phyloP scores from a whole-genome alignment of 176 grass and related monocot species.

The Aegilops sharonensis region DNA sequence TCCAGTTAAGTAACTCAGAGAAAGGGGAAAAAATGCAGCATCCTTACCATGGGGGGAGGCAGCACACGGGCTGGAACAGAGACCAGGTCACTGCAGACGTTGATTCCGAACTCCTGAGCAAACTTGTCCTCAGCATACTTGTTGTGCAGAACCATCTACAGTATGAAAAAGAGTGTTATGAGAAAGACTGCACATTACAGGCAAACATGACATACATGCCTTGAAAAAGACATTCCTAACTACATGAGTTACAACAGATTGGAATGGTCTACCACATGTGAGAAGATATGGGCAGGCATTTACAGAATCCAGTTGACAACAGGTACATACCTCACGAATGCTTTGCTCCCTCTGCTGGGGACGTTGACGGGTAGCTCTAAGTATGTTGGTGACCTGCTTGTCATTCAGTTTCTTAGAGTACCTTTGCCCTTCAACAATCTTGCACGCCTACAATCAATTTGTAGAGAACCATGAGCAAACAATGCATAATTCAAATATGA shows the following conservation, averaged over 20 bases:
- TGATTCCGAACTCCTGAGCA: constrained; percentile 65
- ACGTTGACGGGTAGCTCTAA: constrained; percentile 66
- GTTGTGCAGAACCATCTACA: constrained; percentile 66
- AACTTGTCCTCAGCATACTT: constrained; percentile 60
- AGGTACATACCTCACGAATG: constrained; percentile 46
- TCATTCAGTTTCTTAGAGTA: constrained; percentile 80
- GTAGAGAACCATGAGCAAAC: neutral
- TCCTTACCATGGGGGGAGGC: constrained; percentile 56
- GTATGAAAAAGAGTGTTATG: neutral
- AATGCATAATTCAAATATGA: neutral
- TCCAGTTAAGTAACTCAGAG: neutral
- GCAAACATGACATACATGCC: too few relatives aligned
- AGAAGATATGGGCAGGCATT: neutral
- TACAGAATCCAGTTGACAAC: neutral
- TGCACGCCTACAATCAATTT: constrained; percentile 55
- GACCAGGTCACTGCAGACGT: constrained; percentile 47
- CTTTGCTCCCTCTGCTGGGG: constrained; percentile 65
- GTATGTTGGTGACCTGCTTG: constrained; percentile 61
- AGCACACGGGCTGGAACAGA: constrained; percentile 60
- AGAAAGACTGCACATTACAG: neutral
- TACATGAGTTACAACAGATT: too few relatives aligned
- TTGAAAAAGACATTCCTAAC: too few relatives aligned
- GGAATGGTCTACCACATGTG: too few relatives aligned
- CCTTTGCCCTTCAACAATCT: constrained; percentile 78
- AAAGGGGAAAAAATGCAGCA: neutral